Evolutionary conservation across 768 basidiomycete species (phyloP).

Genomic region (Agaricus bisporus): DNA sequence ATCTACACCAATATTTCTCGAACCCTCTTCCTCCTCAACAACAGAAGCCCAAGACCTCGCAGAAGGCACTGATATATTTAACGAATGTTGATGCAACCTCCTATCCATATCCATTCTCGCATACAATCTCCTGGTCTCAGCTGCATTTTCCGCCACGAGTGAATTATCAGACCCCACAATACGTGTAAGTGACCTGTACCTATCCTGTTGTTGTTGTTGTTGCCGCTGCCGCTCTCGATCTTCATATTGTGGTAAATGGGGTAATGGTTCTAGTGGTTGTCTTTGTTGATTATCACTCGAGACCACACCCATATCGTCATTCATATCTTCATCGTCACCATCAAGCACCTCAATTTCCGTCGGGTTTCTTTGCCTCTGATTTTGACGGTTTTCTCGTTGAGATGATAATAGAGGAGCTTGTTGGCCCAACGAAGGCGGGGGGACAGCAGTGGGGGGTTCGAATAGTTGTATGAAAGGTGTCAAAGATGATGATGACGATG

Average conservation of each 20-base stretch:
- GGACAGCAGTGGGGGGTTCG: background rate
- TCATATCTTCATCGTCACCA: too few species aligned
- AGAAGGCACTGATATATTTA: background rate
- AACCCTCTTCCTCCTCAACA: background rate
- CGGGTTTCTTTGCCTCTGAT: too few species aligned
- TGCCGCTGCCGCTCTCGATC: too few species aligned
- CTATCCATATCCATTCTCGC: slow-evolving; percentile 6
- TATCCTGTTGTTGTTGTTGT: background rate
- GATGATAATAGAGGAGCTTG: background rate
- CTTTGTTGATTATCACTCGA: too few species aligned
- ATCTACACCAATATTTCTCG: background rate
- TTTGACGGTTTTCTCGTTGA: background rate
- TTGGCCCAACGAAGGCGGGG: background rate
- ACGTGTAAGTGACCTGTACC: background rate
- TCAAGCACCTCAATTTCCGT: too few species aligned
- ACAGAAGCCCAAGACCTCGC: background rate
- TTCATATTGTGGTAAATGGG: too few species aligned
- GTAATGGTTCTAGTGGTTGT: too few species aligned
- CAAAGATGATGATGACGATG: background rate
- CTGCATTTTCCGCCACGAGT: slow-evolving; percentile 5
- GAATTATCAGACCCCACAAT: slow-evolving; percentile 7
- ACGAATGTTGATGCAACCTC: background rate
- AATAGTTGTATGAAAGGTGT: background rate
- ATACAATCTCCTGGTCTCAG: slow-evolving; percentile 2
- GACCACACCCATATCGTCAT: too few species aligned